Base-by-base conservation (phyloP, 495 filamentous ascomycete genomes). In the Tuber aestivum region DNA sequence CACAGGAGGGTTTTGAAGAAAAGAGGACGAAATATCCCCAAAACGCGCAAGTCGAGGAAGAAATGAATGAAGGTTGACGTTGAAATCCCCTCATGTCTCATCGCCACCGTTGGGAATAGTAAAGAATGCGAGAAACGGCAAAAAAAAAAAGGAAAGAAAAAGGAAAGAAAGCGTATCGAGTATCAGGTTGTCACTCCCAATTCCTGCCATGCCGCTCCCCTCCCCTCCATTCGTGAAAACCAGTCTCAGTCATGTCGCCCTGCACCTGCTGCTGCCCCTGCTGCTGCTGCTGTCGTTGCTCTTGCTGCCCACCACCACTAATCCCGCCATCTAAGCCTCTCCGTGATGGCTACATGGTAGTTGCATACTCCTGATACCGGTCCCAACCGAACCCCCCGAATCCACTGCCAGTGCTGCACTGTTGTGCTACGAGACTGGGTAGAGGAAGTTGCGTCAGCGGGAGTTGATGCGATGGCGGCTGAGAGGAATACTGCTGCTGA, bases 381-480 rank as follows among this genome's bases (percentile, higher is more conserved):
- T 91, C 91, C 94, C 95, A 97, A 75, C 88, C 91, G 83, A 93
- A 93, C 72, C 88, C 87, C 80, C 89, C 90, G 84, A 92, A 94
- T 23, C 92, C 92, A 76, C 87, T 84, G 84, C 90, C 90, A 74
- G 90, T 89, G 82, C 93, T 92, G 86, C 95, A 99, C 84, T 93
- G 92, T 82, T 90, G 89, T 76, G 92, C 88, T 71, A 98, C 88
- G 89, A 93, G 92, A 86, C 95, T 98, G 32, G 95, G 95, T 44
- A 99, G 87, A 70, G 94, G 93, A 37, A 97, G 90, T 21, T 89
- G 85, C 44, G 93, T 90, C 78, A 97, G 90, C 74, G 91, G 89
- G 56, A 93, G 88, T 77, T 89, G 88, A 83, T 87, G 89, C 81
- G 91, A 91, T 84, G 88, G 91, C 80, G 92, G 85, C 83, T 89